Percentiles rank a stretch among this genome's conserved stretches.
These are phyloP conservation scores for Tetrahymena malaccensis DNA, from an alignment of 73 alveolate species.

Conservation along the genomic window DNA sequence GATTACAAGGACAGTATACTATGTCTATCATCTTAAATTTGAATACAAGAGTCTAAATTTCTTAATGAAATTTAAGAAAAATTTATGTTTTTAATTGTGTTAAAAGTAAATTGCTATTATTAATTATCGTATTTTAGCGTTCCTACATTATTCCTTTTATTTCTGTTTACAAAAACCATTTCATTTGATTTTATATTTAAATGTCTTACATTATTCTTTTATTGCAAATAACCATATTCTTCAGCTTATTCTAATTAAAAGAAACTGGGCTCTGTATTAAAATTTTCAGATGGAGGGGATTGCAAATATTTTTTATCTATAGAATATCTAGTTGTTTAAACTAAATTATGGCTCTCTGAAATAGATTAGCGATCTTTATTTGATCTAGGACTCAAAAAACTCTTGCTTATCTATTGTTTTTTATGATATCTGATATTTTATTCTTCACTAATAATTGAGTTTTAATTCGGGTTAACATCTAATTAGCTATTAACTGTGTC, in stretches of 20 bases:
- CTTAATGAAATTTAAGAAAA: neutral
- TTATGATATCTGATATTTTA: neutral
- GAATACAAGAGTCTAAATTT: neutral
- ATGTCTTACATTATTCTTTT: neutral
- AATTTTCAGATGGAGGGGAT: neutral
- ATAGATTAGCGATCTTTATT: neutral
- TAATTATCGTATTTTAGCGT: neutral
- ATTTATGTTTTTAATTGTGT: neutral
- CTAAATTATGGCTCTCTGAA: neutral
- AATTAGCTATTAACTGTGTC: neutral
- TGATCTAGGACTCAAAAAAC: neutral
- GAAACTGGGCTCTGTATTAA: neutral
- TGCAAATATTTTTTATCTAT: neutral
- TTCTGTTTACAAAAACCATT: neutral
- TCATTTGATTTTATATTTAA: neutral
- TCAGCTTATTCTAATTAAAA: neutral
- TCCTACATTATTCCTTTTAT: too few relatives aligned
- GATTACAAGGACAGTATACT: neutral
- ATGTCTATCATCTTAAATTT: neutral
- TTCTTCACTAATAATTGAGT: neutral
- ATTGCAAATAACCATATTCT: neutral
- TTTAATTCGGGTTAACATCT: neutral
- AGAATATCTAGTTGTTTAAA: neutral
- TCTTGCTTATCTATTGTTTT: neutral
- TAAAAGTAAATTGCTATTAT: neutral